These are phyloP conservation scores for Cystofilobasidium ferigula DNA, from an alignment of 768 basidiomycete species.

Conservation along the genomic window DNA sequence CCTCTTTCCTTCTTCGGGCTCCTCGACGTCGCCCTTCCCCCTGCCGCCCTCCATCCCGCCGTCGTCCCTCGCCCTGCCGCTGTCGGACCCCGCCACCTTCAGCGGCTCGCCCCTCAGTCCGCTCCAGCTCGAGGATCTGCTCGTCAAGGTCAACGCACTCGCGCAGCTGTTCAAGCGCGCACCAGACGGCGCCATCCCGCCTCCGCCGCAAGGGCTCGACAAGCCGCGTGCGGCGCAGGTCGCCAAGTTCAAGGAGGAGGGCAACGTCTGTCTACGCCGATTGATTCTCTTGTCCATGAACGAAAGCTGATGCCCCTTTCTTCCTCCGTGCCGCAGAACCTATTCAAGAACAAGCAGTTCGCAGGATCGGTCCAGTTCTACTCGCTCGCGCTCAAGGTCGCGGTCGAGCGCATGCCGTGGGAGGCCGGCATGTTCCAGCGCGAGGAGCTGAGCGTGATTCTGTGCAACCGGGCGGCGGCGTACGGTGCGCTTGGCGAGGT, in stretches of 20 bases:
- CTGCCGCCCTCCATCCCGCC: neutral
- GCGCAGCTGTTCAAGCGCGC: conserved; percentile 10
- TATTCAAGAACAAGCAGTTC: conserved; percentile 66
- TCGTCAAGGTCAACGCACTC: conserved; percentile 14
- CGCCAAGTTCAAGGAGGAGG: conserved; percentile 76
- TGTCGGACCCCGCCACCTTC: neutral
- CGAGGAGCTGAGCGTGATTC: conserved; percentile 78
- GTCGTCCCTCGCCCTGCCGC: neutral
- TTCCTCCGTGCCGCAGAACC: conserved; percentile 43
- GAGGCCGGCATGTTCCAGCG: conserved; percentile 69
- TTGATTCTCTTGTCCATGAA: neutral
- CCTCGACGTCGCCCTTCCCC: neutral
- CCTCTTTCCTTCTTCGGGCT: conserved; percentile 1
- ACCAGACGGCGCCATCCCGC: conserved; percentile 18
- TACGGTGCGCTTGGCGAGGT: conserved; percentile 62
- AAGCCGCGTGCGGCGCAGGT: conserved; percentile 53
- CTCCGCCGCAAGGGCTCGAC: conserved; percentile 17
- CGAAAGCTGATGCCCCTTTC: no score
- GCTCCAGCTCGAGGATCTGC: neutral
- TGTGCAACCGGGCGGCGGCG: conserved; percentile 87
- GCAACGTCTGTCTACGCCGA: conserved; percentile 58
- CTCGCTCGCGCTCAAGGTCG: conserved; percentile 62
- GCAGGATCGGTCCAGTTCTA: conserved; percentile 66
- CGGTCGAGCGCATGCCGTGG: conserved; percentile 75
- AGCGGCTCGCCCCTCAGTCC: conserved; percentile 1